Evolutionary conservation across 768 basidiomycete genomes (phyloP), one percentile per base, ranked within the genome.

Genomic region (Steccherinum ochraceum): DNA sequence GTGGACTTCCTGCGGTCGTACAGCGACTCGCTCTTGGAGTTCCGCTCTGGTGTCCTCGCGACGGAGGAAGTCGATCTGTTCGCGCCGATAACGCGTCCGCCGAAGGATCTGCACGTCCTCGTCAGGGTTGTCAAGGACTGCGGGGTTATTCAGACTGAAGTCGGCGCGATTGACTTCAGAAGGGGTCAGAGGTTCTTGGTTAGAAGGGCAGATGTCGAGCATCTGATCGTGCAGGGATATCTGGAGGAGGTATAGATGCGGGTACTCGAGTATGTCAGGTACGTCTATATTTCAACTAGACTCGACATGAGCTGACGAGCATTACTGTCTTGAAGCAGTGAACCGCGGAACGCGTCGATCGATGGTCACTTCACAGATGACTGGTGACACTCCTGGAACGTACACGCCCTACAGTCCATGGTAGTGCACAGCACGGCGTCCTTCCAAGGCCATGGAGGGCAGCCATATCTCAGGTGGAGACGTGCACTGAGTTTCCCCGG

Each of bases 171-270:
- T 52, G 87, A 94, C 65, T 93, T 98, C 63, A 78, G 80, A 62
- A 89, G 85, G 66, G 95, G 93, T 0, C 86, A 92, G 67, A 72
- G 95, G 55, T 95, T 90, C 60, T 84, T 93, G 76, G 85, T 97
- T 47, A 75, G 89, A 30, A 73, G 91, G 57, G 80, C 88, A 5
- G 92, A 94, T 64, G 85, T 99, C 54, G 96, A 99, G 65, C 86
- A 94, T 65, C 75, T 98, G 58, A 91, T 98, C 58, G 84, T 94
- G 1, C 89, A 93, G 62, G 94, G 94, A 3, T 95, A 86, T 66
- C 71, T 99, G 57, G 90, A 97, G 71, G 83, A 94, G 61, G 84
- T 95, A 53, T 84, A 61, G n/a, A 61, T 45, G n/a, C n/a, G n/a
- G n/a, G n/a, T n/a, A n/a, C n/a, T n/a, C n/a, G n/a, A 39, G 52